Percentiles rank a stretch among this genome's conserved stretches.
Conservation (phyloP, 148 eudicot genomes). For the Gaultheria prostrata region DNA sequence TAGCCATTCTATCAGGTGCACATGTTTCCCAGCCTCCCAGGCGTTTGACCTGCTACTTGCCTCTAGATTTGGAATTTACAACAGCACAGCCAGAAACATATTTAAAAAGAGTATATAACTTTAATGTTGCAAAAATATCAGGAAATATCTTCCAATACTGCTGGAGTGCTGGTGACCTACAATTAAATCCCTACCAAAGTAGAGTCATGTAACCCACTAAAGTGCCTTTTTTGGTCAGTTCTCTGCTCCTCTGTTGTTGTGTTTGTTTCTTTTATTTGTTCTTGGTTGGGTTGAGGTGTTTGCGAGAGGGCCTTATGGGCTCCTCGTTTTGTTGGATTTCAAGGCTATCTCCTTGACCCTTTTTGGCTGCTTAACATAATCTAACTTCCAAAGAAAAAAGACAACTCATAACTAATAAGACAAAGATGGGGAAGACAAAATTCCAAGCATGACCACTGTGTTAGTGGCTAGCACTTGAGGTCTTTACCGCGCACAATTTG, state of each 20-base stretch:
- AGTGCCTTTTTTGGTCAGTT: not conserved
- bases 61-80: not conserved
- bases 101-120: not conserved
- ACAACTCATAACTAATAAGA: not conserved
- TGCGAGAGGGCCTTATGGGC: too few species aligned
- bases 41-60: not conserved
- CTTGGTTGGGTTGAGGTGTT: not conserved
- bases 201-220: not conserved
- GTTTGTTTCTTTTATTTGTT: too few species aligned
- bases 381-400: not conserved
- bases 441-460: not conserved
- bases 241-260: not conserved
- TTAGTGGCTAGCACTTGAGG: not conserved
- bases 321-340: not conserved
- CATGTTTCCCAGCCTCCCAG: not conserved
- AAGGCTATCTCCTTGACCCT: not conserved
- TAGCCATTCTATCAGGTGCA: not conserved
- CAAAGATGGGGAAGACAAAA: not conserved
- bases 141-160: not conserved
- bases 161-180: too few species aligned
- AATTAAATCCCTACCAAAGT: not conserved
- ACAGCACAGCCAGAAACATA: conserved; percentile 4
- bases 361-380: not conserved
- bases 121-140: too few species aligned
- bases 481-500: not conserved